Evolutionary conservation across 2,329 filamentous ascomycete species (phyloP).

Genomic region (Coleophoma eucalyptorum): DNA sequence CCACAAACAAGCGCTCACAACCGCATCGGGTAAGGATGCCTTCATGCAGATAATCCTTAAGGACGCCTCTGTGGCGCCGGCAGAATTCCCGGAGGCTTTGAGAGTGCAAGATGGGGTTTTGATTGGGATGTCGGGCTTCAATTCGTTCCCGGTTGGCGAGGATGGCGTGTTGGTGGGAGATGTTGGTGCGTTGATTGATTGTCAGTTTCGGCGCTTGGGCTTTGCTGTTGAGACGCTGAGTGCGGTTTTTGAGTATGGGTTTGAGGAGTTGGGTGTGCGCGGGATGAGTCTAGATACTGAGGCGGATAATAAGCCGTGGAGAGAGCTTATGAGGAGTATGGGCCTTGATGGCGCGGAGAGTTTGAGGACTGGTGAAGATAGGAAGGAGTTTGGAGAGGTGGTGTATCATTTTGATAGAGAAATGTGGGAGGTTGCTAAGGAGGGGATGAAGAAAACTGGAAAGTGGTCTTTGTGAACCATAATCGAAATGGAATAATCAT

Average conservation of each 20-base stretch:
- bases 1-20: not conserved
- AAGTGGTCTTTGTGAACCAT: constrained; percentile 10
- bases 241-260: constrained; percentile 16
- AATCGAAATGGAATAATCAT: too few relatives aligned
- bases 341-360: not conserved
- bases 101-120: constrained; percentile 3
- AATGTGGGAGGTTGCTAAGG: constrained; percentile 12
- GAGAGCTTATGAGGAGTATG: constrained; percentile 5
- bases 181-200: constrained; percentile 18
- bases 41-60: constrained; percentile 4
- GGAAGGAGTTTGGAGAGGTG: not conserved
- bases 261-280: constrained; percentile 11
- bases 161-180: constrained; percentile 3
- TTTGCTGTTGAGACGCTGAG: constrained; percentile 18
- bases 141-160: not conserved
- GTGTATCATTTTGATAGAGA: constrained; percentile 4
- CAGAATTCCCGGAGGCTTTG: not conserved
- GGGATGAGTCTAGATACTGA: constrained; percentile 18
- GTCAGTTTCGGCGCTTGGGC: constrained; percentile 14
- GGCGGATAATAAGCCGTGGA: constrained; percentile 3
- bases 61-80: not conserved
- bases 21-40: constrained; percentile 3
- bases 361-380: not conserved
- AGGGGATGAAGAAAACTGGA: constrained; percentile 4
- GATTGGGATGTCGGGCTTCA: constrained; percentile 7